phyloP scores from a whole-genome alignment of 2,329 filamentous ascomycete genomes.

The Furcasterigmium sp. region DNA sequence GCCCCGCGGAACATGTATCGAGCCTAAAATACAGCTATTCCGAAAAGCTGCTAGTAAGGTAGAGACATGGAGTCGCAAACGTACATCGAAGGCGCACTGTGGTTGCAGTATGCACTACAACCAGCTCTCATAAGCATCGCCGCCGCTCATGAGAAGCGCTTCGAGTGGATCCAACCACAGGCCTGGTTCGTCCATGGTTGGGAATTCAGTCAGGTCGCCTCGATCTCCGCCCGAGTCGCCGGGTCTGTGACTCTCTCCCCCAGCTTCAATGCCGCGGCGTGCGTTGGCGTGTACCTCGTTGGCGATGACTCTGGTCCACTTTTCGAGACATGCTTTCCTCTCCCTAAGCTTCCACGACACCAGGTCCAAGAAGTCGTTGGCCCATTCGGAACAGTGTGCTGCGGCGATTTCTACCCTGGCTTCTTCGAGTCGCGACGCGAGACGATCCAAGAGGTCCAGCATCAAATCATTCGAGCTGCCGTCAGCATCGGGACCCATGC shows the following conservation, averaged over 20 bases:
- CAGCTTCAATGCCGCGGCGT: constrained; percentile 1
- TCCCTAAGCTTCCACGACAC: constrained; percentile 9
- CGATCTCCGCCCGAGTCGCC: neutral
- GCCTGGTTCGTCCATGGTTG: constrained; percentile 3
- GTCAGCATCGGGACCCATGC: neutral
- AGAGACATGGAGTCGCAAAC: too few species aligned
- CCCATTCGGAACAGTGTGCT: constrained; percentile 9
- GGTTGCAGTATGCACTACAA: too few species aligned
- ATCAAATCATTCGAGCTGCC: constrained; percentile 8
- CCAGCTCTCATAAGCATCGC: constrained; percentile 7
- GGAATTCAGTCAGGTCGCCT: constrained; percentile 4
- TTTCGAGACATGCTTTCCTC: constrained; percentile 8
- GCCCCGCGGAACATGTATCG: too few species aligned
- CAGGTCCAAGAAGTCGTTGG: constrained; percentile 8
- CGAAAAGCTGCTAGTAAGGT: too few species aligned
- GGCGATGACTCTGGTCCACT: constrained; percentile 6
- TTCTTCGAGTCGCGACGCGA: constrained; percentile 10
- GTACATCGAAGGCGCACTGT: too few species aligned
- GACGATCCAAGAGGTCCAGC: constrained; percentile 7
- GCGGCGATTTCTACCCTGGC: constrained; percentile 9
- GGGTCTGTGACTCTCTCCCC: neutral
- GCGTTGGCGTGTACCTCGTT: constrained; percentile 4
- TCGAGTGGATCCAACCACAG: constrained; percentile 8
- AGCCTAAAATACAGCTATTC: too few species aligned
- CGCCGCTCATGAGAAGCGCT: constrained; percentile 3